phyloP scores from a whole-genome alignment of 2,329 filamentous ascomycete species.

The Monosporascus sp. region DNA sequence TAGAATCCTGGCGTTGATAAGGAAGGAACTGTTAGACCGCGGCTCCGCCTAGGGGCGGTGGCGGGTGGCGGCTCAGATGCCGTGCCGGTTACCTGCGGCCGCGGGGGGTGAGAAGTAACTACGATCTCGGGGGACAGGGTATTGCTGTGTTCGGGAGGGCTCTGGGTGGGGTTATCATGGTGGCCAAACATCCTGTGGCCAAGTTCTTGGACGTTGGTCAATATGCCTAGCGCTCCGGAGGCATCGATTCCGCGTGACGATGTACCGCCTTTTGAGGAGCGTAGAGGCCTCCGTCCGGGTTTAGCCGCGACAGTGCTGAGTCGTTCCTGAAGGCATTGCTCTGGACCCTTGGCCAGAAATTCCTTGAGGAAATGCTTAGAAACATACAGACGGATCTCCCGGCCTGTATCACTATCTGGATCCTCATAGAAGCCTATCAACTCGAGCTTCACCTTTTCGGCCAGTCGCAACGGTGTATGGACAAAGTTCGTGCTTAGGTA shows the following conservation, averaged over 20 bases:
- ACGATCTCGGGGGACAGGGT: conserved; percentile 32
- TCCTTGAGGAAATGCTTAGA: conserved; percentile 46
- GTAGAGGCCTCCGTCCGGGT: conserved; percentile 7
- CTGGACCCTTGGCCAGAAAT: conserved; percentile 52
- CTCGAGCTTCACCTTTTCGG: conserved; percentile 52
- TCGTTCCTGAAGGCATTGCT: conserved; percentile 49
- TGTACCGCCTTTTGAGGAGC: conserved; percentile 5
- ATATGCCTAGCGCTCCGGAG: conserved; percentile 18
- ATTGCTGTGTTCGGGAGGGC: conserved; percentile 4
- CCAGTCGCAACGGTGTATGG: conserved; percentile 44
- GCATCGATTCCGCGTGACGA: conserved; percentile 4
- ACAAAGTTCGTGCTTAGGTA: conserved; percentile 27
- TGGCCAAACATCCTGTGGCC: conserved; percentile 21
- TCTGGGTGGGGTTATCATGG: conserved; percentile 8
- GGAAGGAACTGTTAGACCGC: conserved; percentile 29
- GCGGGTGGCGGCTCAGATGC: conserved; percentile 17
- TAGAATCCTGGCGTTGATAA: conserved; percentile 22
- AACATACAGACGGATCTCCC: conserved; percentile 46
- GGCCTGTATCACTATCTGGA: conserved; percentile 29
- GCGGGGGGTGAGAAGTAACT: conserved; percentile 26
- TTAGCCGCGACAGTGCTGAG: conserved; percentile 32
- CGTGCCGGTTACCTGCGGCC: conserved; percentile 20
- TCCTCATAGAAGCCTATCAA: conserved; percentile 59
- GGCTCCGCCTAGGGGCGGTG: conserved; percentile 13
- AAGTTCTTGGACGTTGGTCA: conserved; percentile 22